These are phyloP conservation scores for Lobosporangium transversale DNA, from an alignment of 192 early-diverging fungal species.

Conservation along the genomic window DNA sequence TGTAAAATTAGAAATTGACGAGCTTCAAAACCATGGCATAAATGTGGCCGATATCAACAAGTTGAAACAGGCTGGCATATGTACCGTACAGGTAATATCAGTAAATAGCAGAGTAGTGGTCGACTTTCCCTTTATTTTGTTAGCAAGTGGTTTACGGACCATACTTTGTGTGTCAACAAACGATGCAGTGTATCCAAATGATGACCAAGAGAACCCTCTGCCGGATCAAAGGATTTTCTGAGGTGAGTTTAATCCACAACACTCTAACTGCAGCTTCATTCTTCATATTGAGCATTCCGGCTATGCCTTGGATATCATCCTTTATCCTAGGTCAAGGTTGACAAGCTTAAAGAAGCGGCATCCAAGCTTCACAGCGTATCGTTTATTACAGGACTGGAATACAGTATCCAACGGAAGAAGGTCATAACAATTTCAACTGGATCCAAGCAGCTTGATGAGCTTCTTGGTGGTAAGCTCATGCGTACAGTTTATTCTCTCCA, in stretches of 20 bases:
- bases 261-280: too few relatives aligned
- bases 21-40: constrained; percentile 75
- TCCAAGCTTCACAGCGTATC: constrained; percentile 68
- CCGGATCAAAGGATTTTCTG: constrained; percentile 85
- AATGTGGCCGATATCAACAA: constrained; percentile 82
- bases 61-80: constrained; percentile 79
- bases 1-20: constrained; percentile 61
- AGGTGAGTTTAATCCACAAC: constrained; percentile 37
- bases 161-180: neutral
- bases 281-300: too few relatives aligned
- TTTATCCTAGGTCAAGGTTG: constrained; percentile 67
- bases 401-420: constrained; percentile 61
- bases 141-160: too few relatives aligned
- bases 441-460: constrained; percentile 77
- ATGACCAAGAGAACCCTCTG: constrained; percentile 68
- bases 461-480: constrained; percentile 67
- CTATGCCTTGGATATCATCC: too few relatives aligned
- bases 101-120: neutral
- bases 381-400: constrained; percentile 76
- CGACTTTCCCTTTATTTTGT: neutral
- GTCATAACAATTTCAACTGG: constrained; percentile 80
- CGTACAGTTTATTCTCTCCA: neutral
- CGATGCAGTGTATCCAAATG: constrained; percentile 76
- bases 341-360: constrained; percentile 88
- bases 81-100: constrained; percentile 70